A percentile compares a stretch with the other conserved stretches of the same genome.
phyloP scores from a whole-genome alignment of 2,329 filamentous ascomycete genomes.

The Trichothecium sympodiale region DNA sequence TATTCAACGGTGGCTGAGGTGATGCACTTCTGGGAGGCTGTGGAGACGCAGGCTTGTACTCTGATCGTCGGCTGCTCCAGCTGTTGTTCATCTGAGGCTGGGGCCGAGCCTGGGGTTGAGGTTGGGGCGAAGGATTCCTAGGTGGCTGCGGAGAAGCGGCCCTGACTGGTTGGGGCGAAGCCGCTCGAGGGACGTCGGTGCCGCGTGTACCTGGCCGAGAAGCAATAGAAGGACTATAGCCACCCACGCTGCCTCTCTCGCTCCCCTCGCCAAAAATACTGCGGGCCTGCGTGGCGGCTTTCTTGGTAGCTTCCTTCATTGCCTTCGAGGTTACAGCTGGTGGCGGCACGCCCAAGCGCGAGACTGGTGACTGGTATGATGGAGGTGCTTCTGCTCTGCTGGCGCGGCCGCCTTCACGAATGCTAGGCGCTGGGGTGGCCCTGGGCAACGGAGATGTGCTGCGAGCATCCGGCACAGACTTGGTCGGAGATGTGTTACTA shows the following conservation, averaged over 20 bases:
- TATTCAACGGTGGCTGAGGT: constrained; percentile 48
- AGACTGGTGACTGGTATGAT: constrained; percentile 65
- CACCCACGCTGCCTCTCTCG: constrained; percentile 19
- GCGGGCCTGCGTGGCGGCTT: constrained; percentile 73
- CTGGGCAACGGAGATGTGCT: constrained; percentile 3
- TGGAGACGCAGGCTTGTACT: too few species aligned
- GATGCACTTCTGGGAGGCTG: constrained; percentile 13
- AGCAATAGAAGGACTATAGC: constrained; percentile 19
- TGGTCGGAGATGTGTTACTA: constrained; percentile 25
- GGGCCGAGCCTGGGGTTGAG: too few species aligned
- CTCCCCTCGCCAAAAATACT: constrained; percentile 54
- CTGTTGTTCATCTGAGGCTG: too few species aligned
- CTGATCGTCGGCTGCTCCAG: too few species aligned
- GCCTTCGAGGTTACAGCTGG: constrained; percentile 86
- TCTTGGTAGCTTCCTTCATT: constrained; percentile 91
- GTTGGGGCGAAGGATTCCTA: too few species aligned
- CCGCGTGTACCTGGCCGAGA: constrained; percentile 50
- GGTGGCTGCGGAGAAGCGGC: constrained; percentile 51
- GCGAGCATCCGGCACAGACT: constrained; percentile 49
- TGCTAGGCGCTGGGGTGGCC: too few species aligned
- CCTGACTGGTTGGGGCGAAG: constrained; percentile 60
- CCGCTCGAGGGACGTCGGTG: constrained; percentile 45
- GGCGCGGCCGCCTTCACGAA: constrained; percentile 34
- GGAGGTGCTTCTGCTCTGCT: constrained; percentile 73
- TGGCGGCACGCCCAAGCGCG: constrained; percentile 75